Evolutionary conservation across 1,284 basidiomycete genomes (phyloP).

Genomic region (Sanguinoderma infundibulare): DNA sequence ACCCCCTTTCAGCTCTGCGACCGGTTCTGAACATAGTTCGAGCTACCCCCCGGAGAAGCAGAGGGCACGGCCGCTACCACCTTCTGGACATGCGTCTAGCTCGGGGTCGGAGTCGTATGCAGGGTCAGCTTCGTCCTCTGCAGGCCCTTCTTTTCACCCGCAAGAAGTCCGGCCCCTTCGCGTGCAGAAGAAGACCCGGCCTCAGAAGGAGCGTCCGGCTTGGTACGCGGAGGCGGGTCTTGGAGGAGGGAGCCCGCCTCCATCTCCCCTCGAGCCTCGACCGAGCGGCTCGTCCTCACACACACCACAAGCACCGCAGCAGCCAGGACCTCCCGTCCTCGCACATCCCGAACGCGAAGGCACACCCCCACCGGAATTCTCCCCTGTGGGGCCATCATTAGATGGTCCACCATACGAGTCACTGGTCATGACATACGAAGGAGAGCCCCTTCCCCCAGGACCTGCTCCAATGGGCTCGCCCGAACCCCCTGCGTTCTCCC

Average conservation of each 20-base stretch:
- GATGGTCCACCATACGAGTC: slow-evolving; percentile 46
- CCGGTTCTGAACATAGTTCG: not conserved
- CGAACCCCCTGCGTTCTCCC: slow-evolving; percentile 3
- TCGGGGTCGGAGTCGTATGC: slow-evolving; percentile 1
- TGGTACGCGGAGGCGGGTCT: slow-evolving; percentile 37
- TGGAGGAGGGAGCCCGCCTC: slow-evolving; percentile 8
- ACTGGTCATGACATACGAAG: slow-evolving; percentile 32
- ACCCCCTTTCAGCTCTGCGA: not conserved
- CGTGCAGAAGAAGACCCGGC: slow-evolving; percentile 33
- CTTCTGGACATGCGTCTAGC: not conserved
- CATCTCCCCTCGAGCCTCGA: not conserved
- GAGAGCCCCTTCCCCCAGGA: slow-evolving; percentile 35
- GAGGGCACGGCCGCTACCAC: not conserved
- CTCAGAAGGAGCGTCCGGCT: slow-evolving; percentile 35
- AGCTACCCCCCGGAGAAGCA: slow-evolving; percentile 12
- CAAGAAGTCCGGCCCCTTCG: slow-evolving; percentile 29
- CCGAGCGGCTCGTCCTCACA: slow-evolving; percentile 5
- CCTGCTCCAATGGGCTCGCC: slow-evolving; percentile 13
- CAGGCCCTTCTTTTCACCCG: slow-evolving; percentile 14
- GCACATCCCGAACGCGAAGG: slow-evolving; percentile 21
- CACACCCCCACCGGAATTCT: slow-evolving; percentile 49
- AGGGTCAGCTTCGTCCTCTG: slow-evolving; percentile 4
- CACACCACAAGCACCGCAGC: not conserved
- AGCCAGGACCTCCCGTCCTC: slow-evolving; percentile 15
- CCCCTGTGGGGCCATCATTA: slow-evolving; percentile 40